A percentile compares a stretch with the other conserved stretches of the same genome.
These are phyloP conservation scores for Alternaria incomplexa DNA, from an alignment of 2,329 filamentous ascomycete genomes.

Conservation along the genomic window DNA sequence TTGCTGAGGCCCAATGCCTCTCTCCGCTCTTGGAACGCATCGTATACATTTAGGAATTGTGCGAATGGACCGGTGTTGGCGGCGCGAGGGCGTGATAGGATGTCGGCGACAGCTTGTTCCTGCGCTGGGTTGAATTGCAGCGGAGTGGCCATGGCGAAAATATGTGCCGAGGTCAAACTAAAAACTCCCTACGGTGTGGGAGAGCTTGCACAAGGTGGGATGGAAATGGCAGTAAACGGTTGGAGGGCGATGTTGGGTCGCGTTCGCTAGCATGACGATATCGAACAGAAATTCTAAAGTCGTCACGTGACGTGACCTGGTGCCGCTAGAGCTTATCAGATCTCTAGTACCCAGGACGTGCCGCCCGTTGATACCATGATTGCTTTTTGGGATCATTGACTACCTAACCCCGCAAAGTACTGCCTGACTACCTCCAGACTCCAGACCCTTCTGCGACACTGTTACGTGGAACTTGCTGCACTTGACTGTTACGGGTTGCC, in stretches of 20 bases:
- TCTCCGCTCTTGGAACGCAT: constrained; percentile 82
- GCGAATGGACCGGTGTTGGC: constrained; percentile 73
- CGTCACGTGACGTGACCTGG: constrained; percentile 35
- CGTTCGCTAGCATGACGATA: constrained; percentile 28
- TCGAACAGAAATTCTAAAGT: constrained; percentile 38
- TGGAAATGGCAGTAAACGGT: constrained; percentile 22
- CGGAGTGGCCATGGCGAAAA: constrained; percentile 32
- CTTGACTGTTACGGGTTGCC: constrained; percentile 16
- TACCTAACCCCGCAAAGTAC: constrained; percentile 9
- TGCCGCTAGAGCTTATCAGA: constrained; percentile 14
- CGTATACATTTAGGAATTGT: constrained; percentile 77
- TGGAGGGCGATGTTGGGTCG: constrained; percentile 19
- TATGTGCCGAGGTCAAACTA: constrained; percentile 1
- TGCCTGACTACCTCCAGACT: constrained; percentile 7
- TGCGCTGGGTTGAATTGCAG: constrained; percentile 44
- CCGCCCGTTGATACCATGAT: constrained; percentile 10
- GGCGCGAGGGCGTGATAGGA: constrained; percentile 63
- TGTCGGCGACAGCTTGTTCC: constrained; percentile 56
- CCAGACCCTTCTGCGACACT: constrained; percentile 19
- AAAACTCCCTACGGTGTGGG: constrained; percentile 9
- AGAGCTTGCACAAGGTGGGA: constrained; percentile 21
- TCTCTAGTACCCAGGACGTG: neutral
- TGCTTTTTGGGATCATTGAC: constrained; percentile 19
- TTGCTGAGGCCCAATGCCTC: constrained; percentile 87
- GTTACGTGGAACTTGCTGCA: constrained; percentile 7